Base-by-base conservation (phyloP, 176 grass and related monocot species). In the Bolboschoenus planiculmis region DNA sequence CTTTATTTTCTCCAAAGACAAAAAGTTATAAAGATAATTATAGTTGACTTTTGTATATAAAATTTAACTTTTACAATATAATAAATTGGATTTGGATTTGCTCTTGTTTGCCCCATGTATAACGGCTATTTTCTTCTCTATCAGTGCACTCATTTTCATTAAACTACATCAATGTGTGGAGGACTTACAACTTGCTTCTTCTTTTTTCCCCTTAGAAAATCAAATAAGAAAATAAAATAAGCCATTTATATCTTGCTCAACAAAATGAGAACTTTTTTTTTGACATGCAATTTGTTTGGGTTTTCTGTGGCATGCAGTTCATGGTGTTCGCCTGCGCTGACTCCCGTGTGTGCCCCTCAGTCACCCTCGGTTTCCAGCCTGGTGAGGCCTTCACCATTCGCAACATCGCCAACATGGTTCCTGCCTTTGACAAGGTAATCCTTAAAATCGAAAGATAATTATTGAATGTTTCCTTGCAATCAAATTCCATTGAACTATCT, bases 321-420 rank as follows among this genome's bases (percentile, higher is more conserved):
- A 92, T 94, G 94, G 90, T 97, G 85, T 97, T 97, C 53, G 88
- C 91, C 4, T 97, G 91, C 34, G 80, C 94, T 29, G 94, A 92
- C 54, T 94, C 86, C 0, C 94, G 90, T 43, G 89, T 94, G 78
- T 97, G 91, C 88, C 94, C 90, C n/a, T 94, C 86, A 15, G 86
- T 94, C 66, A 86, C 78, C 40, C 82, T 97, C n/a, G 83, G 78
- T 26, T 85, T 94, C 67, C 50, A 92, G 50, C 94, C 94, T 8
- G 94, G 94, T 47, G 91, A 97, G 83, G 91, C 94, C 55, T 97
- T 97, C 73, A 87, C 88, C 16, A 78, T 97, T 26, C 90, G 88
- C 2, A 97, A 94, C 82, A 83, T 94, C 47, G 91, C 91, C 27
- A 56, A 84, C 66, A 88, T 97, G 59, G 88, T 97, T 10, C 89